Evolutionary conservation across 306 rosid genomes (phyloP).

Genomic region (Bauhinia variegata): DNA sequence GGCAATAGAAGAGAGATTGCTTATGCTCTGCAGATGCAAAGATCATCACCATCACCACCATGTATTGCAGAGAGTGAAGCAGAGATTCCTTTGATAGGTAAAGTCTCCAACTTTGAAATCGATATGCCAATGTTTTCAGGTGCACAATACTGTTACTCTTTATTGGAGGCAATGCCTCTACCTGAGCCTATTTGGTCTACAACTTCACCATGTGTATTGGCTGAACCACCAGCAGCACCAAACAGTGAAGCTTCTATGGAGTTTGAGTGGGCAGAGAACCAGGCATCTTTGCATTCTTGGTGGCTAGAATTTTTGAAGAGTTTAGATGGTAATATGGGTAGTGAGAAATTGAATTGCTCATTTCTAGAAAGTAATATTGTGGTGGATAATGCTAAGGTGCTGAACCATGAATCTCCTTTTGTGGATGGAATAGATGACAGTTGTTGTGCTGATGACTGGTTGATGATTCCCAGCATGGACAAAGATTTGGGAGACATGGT

Average conservation of each 20-base stretch:
- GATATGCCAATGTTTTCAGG: slow-evolving; percentile 29
- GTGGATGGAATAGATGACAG: slow-evolving; percentile 35
- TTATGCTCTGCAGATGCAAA: slow-evolving; percentile 43
- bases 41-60: slow-evolving; percentile 31
- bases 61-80: slow-evolving; percentile 21
- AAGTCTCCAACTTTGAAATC: slow-evolving; percentile 21
- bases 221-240: slow-evolving; percentile 20
- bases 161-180: slow-evolving; percentile 64
- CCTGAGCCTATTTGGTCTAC: slow-evolving; percentile 70
- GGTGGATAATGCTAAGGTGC: slow-evolving; percentile 14
- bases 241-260: slow-evolving; percentile 33
- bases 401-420: slow-evolving; percentile 27
- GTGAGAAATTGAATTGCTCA: slow-evolving; percentile 29
- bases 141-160: slow-evolving; percentile 45
- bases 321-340: slow-evolving; percentile 38
- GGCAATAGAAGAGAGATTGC: slow-evolving; percentile 45
- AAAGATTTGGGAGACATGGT: slow-evolving; percentile 5
- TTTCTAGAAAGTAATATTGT: slow-evolving; percentile 17
- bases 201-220: slow-evolving; percentile 52
- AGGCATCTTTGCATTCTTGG: slow-evolving; percentile 50
- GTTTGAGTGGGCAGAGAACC: slow-evolving; percentile 51
- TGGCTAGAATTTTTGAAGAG: slow-evolving; percentile 57
- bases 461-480: slow-evolving; percentile 40
- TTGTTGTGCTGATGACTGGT: slow-evolving; percentile 58
- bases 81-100: slow-evolving; percentile 24